A percentile compares a stretch with the other conserved stretches of the same genome.
Evolutionary conservation across 2,329 filamentous ascomycete species (phyloP).

Genomic region (Aspergillus flavus): DNA sequence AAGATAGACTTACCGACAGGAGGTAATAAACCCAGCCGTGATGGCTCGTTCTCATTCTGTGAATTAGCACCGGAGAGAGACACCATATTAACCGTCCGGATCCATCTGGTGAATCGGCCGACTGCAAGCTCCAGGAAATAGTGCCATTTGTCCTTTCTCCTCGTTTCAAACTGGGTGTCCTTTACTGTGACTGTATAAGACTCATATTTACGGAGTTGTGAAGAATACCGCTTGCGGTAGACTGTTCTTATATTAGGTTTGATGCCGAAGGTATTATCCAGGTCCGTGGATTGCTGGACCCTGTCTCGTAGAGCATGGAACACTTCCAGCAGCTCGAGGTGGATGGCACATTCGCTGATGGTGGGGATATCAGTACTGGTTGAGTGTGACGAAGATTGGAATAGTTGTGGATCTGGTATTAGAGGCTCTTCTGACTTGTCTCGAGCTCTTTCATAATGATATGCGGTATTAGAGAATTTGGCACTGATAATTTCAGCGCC

Average conservation of each 20-base stretch:
- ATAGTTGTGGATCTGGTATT: conserved; percentile 2
- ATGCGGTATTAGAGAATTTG: neutral
- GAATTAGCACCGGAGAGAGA: neutral
- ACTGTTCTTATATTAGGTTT: conserved; percentile 1
- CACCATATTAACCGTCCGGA: conserved; percentile 2
- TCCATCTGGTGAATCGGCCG: conserved; percentile 15
- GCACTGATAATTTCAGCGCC: neutral
- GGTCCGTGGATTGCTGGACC: conserved; percentile 11
- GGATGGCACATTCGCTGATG: conserved; percentile 16
- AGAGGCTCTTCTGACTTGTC: neutral
- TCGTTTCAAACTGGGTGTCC: neutral
- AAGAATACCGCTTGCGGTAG: neutral
- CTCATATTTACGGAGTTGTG: neutral
- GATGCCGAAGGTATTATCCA: conserved; percentile 12
- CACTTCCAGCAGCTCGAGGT: conserved; percentile 20
- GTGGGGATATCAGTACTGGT: conserved; percentile 9
- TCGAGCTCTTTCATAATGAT: neutral
- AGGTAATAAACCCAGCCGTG: conserved; percentile 41
- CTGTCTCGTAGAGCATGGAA: conserved; percentile 13
- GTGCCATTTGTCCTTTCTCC: conserved; percentile 14
- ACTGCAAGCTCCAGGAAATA: conserved; percentile 15
- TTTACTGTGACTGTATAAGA: neutral
- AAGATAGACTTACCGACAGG: conserved; percentile 55
- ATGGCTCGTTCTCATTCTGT: neutral
- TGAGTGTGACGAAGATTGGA: neutral